These are phyloP conservation scores for Physaria fendleri DNA, from an alignment of 345 rosid genomes.

Conservation along the genomic window DNA sequence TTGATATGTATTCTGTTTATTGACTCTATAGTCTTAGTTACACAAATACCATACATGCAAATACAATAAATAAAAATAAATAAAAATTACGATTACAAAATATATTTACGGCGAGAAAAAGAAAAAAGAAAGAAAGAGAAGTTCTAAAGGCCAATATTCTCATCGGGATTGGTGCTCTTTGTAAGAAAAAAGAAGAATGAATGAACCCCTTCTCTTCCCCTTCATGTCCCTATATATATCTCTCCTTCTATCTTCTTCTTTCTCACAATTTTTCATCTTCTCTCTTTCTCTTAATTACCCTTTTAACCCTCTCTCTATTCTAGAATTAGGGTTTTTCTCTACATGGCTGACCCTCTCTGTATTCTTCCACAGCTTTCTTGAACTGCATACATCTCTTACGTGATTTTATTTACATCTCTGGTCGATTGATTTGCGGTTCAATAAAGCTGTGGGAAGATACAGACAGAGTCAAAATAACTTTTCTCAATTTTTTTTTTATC, in stretches of 20 bases:
- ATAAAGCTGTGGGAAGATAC: slow-evolving; percentile 99
- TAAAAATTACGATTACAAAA: neutral
- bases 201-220: slow-evolving; percentile 13
- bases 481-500: neutral
- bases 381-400: slow-evolving; percentile 45
- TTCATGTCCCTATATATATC: slow-evolving; percentile 60
- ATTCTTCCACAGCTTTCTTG: slow-evolving; percentile 99
- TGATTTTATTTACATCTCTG: neutral
- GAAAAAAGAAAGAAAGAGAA: slow-evolving; percentile 23
- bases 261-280: neutral
- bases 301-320: neutral
- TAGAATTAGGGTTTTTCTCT: slow-evolving; percentile 15
- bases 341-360: slow-evolving; percentile 70
- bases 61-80: neutral
- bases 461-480: slow-evolving; percentile 37
- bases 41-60: neutral
- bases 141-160: slow-evolving; percentile 69
- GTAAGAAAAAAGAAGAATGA: slow-evolving; percentile 39
- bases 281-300: neutral
- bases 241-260: slow-evolving; percentile 21
- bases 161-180: slow-evolving; percentile 94
- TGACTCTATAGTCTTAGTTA: neutral
- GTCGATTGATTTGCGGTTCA: slow-evolving; percentile 46
- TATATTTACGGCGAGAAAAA: neutral
- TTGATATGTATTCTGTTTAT: too few relatives aligned